These are phyloP conservation scores for Neonectria punicea DNA, from an alignment of 2,329 filamentous ascomycete genomes.

Conservation along the genomic window DNA sequence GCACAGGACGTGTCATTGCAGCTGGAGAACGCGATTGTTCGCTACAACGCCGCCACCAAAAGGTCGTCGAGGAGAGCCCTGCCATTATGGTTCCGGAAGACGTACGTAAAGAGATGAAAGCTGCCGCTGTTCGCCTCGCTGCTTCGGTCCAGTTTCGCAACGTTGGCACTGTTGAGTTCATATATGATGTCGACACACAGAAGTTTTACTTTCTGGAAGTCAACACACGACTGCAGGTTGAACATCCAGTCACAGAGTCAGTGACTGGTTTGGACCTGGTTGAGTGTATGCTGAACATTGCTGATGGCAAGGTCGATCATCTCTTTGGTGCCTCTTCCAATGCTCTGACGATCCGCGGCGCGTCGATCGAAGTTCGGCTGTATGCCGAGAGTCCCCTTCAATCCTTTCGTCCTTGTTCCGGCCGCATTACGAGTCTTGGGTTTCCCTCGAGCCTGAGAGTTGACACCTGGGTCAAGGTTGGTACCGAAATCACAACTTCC, in stretches of 20 bases:
- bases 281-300: conserved; percentile 56
- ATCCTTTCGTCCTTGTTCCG: conserved; percentile 68
- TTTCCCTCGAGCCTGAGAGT: conserved; percentile 66
- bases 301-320: conserved; percentile 21
- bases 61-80: conserved; percentile 61
- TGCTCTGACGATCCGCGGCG: conserved; percentile 28
- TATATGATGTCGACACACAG: conserved; percentile 51
- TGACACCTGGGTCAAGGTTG: conserved; percentile 74
- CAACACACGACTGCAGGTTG: conserved; percentile 61
- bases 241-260: conserved; percentile 72
- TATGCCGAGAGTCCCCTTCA: conserved; percentile 65
- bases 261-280: conserved; percentile 80
- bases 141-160: conserved; percentile 51
- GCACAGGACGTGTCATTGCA: conserved; percentile 51
- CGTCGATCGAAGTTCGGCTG: conserved; percentile 53
- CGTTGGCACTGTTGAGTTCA: conserved; percentile 58
- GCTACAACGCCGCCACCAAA: conserved; percentile 62
- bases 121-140: conserved; percentile 50
- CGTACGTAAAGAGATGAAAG: conserved; percentile 48
- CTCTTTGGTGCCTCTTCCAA: conserved; percentile 30
- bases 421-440: conserved; percentile 64
- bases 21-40: conserved; percentile 62
- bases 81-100: conserved; percentile 46
- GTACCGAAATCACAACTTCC: conserved; percentile 77
- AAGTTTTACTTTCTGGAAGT: conserved; percentile 60